Percentiles rank a stretch among this genome's conserved stretches.
These are phyloP conservation scores for Datisca glomerata DNA, from an alignment of 306 rosid species.

Conservation along the genomic window DNA sequence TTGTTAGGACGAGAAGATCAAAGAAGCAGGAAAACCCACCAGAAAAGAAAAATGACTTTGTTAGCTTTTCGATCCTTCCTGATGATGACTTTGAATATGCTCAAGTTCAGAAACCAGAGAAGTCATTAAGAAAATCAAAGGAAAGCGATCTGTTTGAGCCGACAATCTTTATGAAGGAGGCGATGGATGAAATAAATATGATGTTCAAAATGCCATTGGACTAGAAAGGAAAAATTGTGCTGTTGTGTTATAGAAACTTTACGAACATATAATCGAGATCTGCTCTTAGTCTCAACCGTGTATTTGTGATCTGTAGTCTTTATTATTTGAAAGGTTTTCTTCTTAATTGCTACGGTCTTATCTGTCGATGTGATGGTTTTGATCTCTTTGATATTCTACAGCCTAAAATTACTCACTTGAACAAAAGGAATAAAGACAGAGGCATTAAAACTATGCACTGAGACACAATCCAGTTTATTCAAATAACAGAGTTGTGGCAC, in stretches of 20 bases:
- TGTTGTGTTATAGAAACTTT: neutral
- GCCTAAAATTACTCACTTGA: neutral
- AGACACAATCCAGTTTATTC: constrained; percentile 11
- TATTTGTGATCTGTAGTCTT: no score
- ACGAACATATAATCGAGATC: neutral
- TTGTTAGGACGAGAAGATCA: constrained; percentile 51
- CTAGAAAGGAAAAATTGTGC: constrained; percentile 14
- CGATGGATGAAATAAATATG: constrained; percentile 78
- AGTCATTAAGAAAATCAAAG: constrained; percentile 24
- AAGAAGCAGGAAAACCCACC: constrained; percentile 43
- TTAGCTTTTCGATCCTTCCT: constrained; percentile 71
- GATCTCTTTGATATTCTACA: no score
- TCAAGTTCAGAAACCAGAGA: constrained; percentile 27
- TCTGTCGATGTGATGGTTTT: no score
- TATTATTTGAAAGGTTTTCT: no score
- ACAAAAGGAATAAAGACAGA: neutral
- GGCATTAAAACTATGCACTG: neutral
- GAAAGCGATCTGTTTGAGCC: constrained; percentile 68
- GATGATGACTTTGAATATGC: constrained; percentile 48
- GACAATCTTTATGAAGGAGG: constrained; percentile 66
- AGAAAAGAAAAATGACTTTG: constrained; percentile 22
- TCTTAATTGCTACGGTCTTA: no score
- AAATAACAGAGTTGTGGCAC: constrained; percentile 7
- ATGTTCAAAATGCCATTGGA: constrained; percentile 82
- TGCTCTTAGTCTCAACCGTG: neutral